A percentile compares a stretch with the other conserved stretches of the same genome.
These are phyloP conservation scores for Candida labiduridarum DNA, from an alignment of 1,139 yeast species.

Conservation along the genomic window DNA sequence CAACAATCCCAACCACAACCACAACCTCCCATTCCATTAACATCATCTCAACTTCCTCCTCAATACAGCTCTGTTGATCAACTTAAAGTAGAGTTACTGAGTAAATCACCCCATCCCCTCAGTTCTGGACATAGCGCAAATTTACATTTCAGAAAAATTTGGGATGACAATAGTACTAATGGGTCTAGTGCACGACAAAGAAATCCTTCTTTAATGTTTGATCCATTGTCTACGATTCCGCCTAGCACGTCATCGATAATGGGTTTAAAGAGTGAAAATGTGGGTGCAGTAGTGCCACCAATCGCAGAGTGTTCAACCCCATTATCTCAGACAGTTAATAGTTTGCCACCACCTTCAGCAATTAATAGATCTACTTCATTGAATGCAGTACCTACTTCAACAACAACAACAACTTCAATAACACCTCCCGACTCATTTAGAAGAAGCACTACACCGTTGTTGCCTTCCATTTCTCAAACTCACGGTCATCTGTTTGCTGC, in stretches of 20 bases:
- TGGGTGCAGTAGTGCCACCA: neutral
- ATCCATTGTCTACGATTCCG: conserved; percentile 38
- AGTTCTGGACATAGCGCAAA: conserved; percentile 21
- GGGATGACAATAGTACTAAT: conserved; percentile 26
- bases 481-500: neutral
- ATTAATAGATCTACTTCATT: conserved; percentile 13
- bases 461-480: conserved; percentile 11
- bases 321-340: neutral
- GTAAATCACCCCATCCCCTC: conserved; percentile 15
- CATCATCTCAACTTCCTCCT: neutral
- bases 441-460: conserved; percentile 7
- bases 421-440: conserved; percentile 7
- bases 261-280: neutral
- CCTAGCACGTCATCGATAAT: conserved; percentile 5
- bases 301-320: conserved; percentile 1
- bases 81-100: conserved; percentile 7
- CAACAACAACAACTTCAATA: conserved; percentile 5
- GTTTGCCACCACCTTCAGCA: conserved; percentile 11
- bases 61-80: conserved; percentile 7
- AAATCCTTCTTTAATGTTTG: conserved; percentile 39
- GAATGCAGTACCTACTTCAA: conserved; percentile 2
- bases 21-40: conserved; percentile 2
- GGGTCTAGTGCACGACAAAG: conserved; percentile 24
- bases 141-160: conserved; percentile 43
- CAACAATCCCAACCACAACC: conserved; percentile 1